Conservation (phyloP, 1,139 yeast genomes). For the Yamadazyma siamensis region DNA sequence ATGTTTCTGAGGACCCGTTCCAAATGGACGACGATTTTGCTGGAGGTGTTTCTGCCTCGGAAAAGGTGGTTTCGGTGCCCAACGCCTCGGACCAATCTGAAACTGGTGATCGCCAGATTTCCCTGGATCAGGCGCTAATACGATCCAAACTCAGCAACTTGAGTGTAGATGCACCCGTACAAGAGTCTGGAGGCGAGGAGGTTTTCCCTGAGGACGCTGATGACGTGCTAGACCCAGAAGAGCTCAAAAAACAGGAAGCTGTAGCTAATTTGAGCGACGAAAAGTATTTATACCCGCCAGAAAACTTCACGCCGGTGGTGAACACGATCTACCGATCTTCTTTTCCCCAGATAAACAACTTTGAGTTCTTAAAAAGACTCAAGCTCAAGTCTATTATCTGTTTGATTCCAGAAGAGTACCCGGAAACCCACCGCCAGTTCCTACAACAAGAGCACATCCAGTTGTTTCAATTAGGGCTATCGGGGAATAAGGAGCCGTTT, state of each 20-base stretch:
- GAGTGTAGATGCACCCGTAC: neutral
- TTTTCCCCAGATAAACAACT: conserved; percentile 83
- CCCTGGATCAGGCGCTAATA: conserved; percentile 25
- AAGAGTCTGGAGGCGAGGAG: neutral
- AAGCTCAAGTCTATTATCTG: conserved; percentile 74
- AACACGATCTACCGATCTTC: conserved; percentile 81
- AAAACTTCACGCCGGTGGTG: conserved; percentile 84
- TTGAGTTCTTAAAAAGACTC: conserved; percentile 60
- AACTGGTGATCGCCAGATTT: neutral
- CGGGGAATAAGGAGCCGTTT: conserved; percentile 95
- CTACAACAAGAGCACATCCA: conserved; percentile 57
- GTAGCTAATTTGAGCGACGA: conserved; percentile 12
- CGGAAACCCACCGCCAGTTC: conserved; percentile 68
- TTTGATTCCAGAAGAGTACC: conserved; percentile 88
- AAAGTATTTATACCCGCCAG: conserved; percentile 57
- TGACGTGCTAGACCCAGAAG: conserved; percentile 36
- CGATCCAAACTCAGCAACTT: too few relatives aligned
- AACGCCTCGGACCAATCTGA: neutral
- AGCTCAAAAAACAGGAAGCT: conserved; percentile 21
- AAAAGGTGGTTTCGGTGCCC: neutral
- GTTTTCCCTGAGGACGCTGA: conserved; percentile 42
- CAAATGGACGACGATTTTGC: conserved; percentile 46
- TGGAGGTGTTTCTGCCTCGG: too few relatives aligned
- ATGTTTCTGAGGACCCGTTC: conserved; percentile 40
- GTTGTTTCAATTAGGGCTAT: conserved; percentile 85